Percentiles rank a stretch among this genome's conserved stretches.
These are phyloP conservation scores for Antrodiella citrinella DNA, from an alignment of 768 basidiomycete species.

Conservation along the genomic window DNA sequence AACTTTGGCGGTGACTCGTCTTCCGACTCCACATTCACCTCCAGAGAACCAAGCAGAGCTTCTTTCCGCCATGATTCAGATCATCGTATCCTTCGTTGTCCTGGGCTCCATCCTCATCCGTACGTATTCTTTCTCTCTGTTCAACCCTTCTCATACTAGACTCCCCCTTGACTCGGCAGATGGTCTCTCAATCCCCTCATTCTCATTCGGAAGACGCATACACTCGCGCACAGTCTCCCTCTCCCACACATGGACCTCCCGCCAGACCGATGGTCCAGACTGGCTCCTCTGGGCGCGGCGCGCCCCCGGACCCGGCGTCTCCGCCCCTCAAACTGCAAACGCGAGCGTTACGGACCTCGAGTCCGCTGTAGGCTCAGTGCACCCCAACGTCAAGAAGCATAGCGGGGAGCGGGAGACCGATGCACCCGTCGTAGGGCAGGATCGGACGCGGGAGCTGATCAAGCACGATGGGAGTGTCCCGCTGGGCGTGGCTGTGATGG, in stretches of 20 bases:
- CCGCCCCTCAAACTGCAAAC: neutral
- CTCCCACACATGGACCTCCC: slow-evolving; percentile 34
- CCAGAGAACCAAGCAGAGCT: slow-evolving; percentile 63
- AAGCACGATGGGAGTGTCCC: neutral
- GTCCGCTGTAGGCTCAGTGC: neutral
- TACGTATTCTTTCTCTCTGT: slow-evolving; percentile 29
- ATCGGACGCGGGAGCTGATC: too few relatives aligned
- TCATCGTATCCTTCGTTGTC: slow-evolving; percentile 84
- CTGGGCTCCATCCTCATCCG: slow-evolving; percentile 80
- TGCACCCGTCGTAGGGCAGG: neutral
- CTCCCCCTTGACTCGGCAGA: slow-evolving; percentile 29
- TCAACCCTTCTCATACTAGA: neutral
- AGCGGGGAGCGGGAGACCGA: neutral
- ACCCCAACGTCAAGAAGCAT: neutral
- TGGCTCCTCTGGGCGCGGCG: slow-evolving; percentile 35
- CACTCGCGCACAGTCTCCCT: slow-evolving; percentile 40
- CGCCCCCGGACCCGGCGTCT: slow-evolving; percentile 1
- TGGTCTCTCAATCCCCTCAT: slow-evolving; percentile 64
- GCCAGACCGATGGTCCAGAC: slow-evolving; percentile 27
- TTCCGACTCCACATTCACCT: slow-evolving; percentile 50
- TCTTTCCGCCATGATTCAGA: slow-evolving; percentile 65
- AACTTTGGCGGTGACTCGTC: slow-evolving; percentile 54
- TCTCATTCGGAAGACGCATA: slow-evolving; percentile 42
- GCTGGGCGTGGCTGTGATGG: neutral
- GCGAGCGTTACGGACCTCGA: neutral